Percentiles rank a stretch among this genome's conserved stretches.
These are phyloP conservation scores for Plasmodium gallinaceum DNA, from an alignment of 169 alveolate species.

Conservation along the genomic window DNA sequence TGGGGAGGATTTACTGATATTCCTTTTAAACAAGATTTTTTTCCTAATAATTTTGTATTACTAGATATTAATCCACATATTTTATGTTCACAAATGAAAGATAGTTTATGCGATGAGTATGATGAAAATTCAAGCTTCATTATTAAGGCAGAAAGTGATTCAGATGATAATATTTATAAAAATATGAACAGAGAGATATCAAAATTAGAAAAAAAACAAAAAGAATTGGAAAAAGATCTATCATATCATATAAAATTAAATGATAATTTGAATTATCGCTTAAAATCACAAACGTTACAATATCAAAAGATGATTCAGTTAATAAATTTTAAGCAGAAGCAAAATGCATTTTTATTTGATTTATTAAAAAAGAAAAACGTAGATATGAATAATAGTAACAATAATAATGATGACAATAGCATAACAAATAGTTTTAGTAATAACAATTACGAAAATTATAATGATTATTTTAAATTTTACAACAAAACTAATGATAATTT, in stretches of 20 bases:
- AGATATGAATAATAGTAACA: not conserved
- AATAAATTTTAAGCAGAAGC: conserved; percentile 38
- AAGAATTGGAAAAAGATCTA: conserved; percentile 59
- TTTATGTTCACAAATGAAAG: conserved; percentile 36
- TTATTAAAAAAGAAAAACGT: conserved; percentile 1
- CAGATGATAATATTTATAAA: conserved; percentile 48
- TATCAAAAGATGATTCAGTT: conserved; percentile 43
- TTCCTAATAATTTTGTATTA: conserved; percentile 43
- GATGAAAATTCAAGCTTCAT: conserved; percentile 54
- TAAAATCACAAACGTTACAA: conserved; percentile 46
- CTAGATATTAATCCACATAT: conserved; percentile 54
- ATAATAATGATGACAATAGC: not conserved
- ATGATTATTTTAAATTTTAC: conserved; percentile 4
- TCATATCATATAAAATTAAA: conserved; percentile 51
- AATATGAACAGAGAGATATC: conserved; percentile 23
- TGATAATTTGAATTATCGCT: conserved; percentile 33
- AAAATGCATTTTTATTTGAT: conserved; percentile 25
- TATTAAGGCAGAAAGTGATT: conserved; percentile 29
- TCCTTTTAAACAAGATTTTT: conserved; percentile 19
- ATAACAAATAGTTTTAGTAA: not conserved
- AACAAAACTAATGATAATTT: not conserved
- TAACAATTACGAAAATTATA: not conserved
- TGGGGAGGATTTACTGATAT: conserved; percentile 78
- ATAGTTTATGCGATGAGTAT: conserved; percentile 33
- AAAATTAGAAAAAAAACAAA: conserved; percentile 45